Conservation (phyloP, 371 early-diverging fungal species). For the Rhizopus microsporus region DNA sequence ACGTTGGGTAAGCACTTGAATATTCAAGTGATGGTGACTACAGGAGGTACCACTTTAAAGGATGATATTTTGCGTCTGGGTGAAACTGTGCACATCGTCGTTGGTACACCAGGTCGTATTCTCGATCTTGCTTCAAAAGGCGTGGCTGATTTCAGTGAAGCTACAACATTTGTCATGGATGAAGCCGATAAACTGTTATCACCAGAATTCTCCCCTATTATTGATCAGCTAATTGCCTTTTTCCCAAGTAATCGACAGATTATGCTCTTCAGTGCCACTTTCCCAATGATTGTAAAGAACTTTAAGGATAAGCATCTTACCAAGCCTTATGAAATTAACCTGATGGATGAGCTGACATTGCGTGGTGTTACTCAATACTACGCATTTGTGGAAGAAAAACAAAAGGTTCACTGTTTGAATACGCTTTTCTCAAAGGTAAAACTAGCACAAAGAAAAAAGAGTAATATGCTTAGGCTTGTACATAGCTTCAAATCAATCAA, state of each 20-base stretch:
- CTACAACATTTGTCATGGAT: slow-evolving; percentile 94
- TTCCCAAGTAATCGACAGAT: slow-evolving; percentile 91
- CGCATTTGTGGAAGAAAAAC: slow-evolving; percentile 96
- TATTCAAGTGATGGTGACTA: slow-evolving; percentile 95
- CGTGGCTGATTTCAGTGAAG: slow-evolving; percentile 85
- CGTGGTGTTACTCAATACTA: slow-evolving; percentile 98
- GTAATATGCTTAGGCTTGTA: not conserved
- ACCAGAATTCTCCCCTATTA: slow-evolving; percentile 95
- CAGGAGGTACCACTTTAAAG: slow-evolving; percentile 96
- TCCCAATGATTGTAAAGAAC: slow-evolving; percentile 94
- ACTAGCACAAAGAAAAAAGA: slow-evolving; percentile 5
- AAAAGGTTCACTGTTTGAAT: slow-evolving; percentile 98
- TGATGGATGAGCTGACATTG: slow-evolving; percentile 98
- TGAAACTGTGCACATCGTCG: slow-evolving; percentile 92
- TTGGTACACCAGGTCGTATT: slow-evolving; percentile 98
- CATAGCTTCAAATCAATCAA: slow-evolving; percentile 95
- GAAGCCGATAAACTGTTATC: slow-evolving; percentile 98
- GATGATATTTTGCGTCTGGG: slow-evolving; percentile 96
- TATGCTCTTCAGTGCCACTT: slow-evolving; percentile 97
- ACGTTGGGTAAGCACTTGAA: slow-evolving; percentile 91
- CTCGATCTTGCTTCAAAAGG: slow-evolving; percentile 92
- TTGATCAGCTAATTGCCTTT: slow-evolving; percentile 88
- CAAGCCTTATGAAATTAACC: slow-evolving; percentile 97
- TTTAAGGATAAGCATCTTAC: slow-evolving; percentile 94
- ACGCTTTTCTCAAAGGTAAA: slow-evolving; percentile 93